These are phyloP conservation scores for Ophiostoma populinum DNA, from an alignment of 2,329 filamentous ascomycete genomes.

Conservation along the genomic window DNA sequence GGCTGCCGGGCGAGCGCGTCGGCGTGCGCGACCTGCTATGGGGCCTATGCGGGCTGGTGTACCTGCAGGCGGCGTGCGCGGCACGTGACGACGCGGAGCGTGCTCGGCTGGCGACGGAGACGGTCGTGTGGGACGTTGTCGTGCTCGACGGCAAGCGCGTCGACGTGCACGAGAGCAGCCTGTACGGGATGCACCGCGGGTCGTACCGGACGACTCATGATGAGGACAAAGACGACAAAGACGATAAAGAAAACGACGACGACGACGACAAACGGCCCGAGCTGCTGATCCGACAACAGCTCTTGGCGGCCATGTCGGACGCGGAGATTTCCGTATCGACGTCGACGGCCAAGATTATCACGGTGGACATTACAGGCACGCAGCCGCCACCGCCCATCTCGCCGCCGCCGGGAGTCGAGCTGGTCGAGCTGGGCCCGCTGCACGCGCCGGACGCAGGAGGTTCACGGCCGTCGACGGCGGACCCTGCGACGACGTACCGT, in stretches of 20 bases:
- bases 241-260: constrained; percentile 6
- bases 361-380: constrained; percentile 43
- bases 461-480: constrained; percentile 10
- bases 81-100: constrained; percentile 32
- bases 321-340: constrained; percentile 42
- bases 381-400: constrained; percentile 31
- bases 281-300: constrained; percentile 32
- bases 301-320: constrained; percentile 35
- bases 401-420: constrained; percentile 39
- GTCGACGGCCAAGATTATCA: constrained; percentile 44
- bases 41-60: constrained; percentile 42
- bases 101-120: constrained; percentile 29
- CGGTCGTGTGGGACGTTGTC: constrained; percentile 50
- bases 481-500: constrained; percentile 24
- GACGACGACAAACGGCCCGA: constrained; percentile 29
- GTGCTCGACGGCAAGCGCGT: constrained; percentile 41
- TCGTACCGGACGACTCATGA: constrained; percentile 10
- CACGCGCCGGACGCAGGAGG: constrained; percentile 9
- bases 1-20: constrained; percentile 39
- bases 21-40: constrained; percentile 43
- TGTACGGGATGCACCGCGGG: constrained; percentile 17
- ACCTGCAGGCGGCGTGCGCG: constrained; percentile 40
- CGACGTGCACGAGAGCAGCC: constrained; percentile 27
- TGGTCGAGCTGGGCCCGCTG: constrained; percentile 31
- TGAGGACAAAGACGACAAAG: constrained; percentile 16